Base-by-base conservation (phyloP, 2,329 filamentous ascomycete species). In the Pseudocercospora vitis region DNA sequence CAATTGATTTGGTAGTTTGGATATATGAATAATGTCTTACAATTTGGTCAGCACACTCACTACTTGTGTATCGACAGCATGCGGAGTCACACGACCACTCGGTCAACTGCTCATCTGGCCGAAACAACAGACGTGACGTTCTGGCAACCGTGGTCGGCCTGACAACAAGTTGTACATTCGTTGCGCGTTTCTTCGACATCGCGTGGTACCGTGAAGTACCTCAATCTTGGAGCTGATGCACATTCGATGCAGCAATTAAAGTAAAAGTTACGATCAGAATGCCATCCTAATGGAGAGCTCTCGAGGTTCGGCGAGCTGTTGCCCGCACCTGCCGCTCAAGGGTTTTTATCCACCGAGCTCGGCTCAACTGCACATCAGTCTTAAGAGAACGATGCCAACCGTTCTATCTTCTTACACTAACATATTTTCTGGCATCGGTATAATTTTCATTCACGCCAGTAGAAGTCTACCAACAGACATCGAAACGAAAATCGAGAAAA, bases 21-120 rank as follows among this genome's bases (percentile, higher is more conserved):
- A 50, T 54, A 56, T 48, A 53, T 44, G 52, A 48, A 55, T 56
- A 61, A 59, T 59, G 58, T 59, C 47, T 59, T 56, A 45, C 23
- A 18, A 31, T 45, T 45, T 31, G 42, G 42, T 19, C 23, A 42
- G 37, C 37, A 31, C 14, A 14, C 18, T 14, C n/a, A n/a, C 18
- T 42, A 4, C 26, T 23, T 23, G 21, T 23, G 8, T 9, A n/a
- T 45, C 23, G 21, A n/a, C 37, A 7, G 6, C 6, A 45, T 45
- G 2, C 29, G 23, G 21, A 45, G 12, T 6, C 18, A 3, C 19
- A 40, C 12, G 3, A 4, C 21, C 1, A n/a, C 19, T 24, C 35
- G 35, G 35, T 19, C 35, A 40, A 19, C 3, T 19, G n/a, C n/a
- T 19, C 8, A n/a, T 7, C 5, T 1, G 7, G 3, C 11, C 3